These are phyloP conservation scores for Rutstroemia sp. DNA, from an alignment of 2,329 filamentous ascomycete species.

Conservation along the genomic window DNA sequence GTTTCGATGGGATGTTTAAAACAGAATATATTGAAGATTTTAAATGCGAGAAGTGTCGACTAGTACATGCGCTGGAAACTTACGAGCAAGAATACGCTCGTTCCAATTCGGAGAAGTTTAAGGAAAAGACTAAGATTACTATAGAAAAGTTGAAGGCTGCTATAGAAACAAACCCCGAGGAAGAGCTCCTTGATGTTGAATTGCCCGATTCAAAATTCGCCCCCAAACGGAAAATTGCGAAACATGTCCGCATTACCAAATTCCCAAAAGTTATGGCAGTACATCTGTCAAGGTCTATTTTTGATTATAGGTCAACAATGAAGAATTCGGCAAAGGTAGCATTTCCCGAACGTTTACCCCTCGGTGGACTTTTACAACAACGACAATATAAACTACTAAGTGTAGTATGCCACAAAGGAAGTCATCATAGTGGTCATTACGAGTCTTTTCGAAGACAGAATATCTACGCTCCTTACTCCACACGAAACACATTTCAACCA, in stretches of 20 bases:
- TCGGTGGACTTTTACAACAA: slow-evolving; percentile 72
- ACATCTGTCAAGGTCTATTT: slow-evolving; percentile 90
- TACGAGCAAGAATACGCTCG: slow-evolving; percentile 51
- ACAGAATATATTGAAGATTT: slow-evolving; percentile 96
- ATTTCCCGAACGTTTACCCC: slow-evolving; percentile 78
- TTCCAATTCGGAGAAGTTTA: slow-evolving; percentile 45
- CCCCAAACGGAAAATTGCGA: slow-evolving; percentile 76
- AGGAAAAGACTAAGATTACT: slow-evolving; percentile 44
- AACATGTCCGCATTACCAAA: slow-evolving; percentile 76
- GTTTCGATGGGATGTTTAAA: slow-evolving; percentile 91
- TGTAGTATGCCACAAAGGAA: slow-evolving; percentile 89
- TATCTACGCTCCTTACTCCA: slow-evolving; percentile 71
- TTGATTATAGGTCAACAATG: slow-evolving; percentile 68
- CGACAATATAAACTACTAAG: slow-evolving; percentile 79
- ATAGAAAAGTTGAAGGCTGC: slow-evolving; percentile 61
- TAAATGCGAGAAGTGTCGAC: slow-evolving; percentile 84
- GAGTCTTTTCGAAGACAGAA: slow-evolving; percentile 90
- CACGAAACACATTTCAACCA: slow-evolving; percentile 68
- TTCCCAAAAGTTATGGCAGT: slow-evolving; percentile 90
- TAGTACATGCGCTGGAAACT: slow-evolving; percentile 67
- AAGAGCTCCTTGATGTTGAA: slow-evolving; percentile 60
- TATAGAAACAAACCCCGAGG: slow-evolving; percentile 76
- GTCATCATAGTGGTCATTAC: slow-evolving; percentile 94
- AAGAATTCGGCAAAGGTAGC: slow-evolving; percentile 94
- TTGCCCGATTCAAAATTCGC: slow-evolving; percentile 69